phyloP scores from a whole-genome alignment of 441 rosid genomes.

The Euphorbia corollata region DNA sequence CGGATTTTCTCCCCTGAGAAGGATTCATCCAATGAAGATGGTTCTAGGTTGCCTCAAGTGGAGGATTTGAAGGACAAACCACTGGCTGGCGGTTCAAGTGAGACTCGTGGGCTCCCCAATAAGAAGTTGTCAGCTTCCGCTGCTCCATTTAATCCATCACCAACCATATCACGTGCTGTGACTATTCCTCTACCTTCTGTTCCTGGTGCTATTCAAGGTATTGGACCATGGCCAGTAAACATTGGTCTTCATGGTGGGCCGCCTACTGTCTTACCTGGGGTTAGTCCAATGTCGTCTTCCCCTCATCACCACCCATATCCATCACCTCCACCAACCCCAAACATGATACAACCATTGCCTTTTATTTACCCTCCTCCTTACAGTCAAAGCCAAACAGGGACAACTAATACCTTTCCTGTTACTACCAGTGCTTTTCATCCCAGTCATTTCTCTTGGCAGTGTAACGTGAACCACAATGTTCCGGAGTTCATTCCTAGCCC shows the following conservation, averaged over 20 bases:
- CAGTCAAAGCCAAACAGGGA: constrained; percentile 57
- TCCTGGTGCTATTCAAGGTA: constrained; percentile 19
- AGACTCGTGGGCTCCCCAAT: constrained; percentile 42
- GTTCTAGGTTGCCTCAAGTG: constrained; percentile 22
- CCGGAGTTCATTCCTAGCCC: constrained; percentile 65
- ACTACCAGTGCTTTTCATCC: constrained; percentile 73
- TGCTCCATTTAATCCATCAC: constrained; percentile 83
- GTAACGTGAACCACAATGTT: constrained; percentile 48
- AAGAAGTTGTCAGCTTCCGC: constrained; percentile 95
- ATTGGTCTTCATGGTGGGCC: constrained; percentile 54
- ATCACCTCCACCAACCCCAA: constrained; percentile 88
- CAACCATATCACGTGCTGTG: constrained; percentile 57
- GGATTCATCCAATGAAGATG: constrained; percentile 25
- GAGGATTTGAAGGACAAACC: constrained; percentile 64
- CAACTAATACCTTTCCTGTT: constrained; percentile 69
- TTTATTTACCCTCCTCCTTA: constrained; percentile 69
- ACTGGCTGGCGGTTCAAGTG: constrained; percentile 36
- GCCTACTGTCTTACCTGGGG: constrained; percentile 12
- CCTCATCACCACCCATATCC: constrained; percentile 63
- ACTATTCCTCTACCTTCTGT: constrained; percentile 53
- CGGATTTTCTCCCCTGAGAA: constrained; percentile 32
- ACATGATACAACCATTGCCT: constrained; percentile 79
- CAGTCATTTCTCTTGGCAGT: constrained; percentile 87
- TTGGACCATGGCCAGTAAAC: constrained; percentile 80
- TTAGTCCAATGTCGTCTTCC: constrained; percentile 47